A percentile compares a stretch with the other conserved stretches of the same genome.
phyloP scores from a whole-genome alignment of 1,284 basidiomycete species.

The Sporisorium iseilematis-ciliati region DNA sequence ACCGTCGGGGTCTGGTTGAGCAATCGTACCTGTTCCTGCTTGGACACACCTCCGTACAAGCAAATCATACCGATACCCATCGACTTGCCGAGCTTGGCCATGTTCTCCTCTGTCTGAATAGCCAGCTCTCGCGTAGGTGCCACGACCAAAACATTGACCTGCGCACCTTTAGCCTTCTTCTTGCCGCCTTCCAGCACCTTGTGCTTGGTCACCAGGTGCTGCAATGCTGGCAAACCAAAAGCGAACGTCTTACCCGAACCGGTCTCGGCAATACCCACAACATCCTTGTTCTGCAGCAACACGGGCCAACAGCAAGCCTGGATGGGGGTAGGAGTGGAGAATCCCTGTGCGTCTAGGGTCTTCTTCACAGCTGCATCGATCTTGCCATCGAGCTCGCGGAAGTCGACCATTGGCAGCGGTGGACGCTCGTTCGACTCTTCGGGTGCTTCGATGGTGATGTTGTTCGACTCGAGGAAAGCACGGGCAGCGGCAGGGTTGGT shows the following conservation, averaged over 20 bases:
- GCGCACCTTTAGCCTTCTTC: conserved; percentile 61
- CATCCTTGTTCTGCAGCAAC: conserved; percentile 83
- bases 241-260: conserved; percentile 91
- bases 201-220: conserved; percentile 75
- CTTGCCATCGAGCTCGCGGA: conserved; percentile 79
- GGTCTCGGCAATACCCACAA: conserved; percentile 97
- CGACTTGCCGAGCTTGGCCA: conserved; percentile 81
- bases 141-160: conserved; percentile 84
- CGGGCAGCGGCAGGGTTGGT: conserved; percentile 58
- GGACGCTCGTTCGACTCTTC: conserved; percentile 71
- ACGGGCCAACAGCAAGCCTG: conserved; percentile 97
- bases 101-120: conserved; percentile 90
- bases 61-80: conserved; percentile 85
- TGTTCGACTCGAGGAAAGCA: conserved; percentile 63
- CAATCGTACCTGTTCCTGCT: conserved; percentile 81
- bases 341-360: conserved; percentile 77
- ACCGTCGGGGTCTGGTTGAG: conserved; percentile 73
- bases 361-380: conserved; percentile 74
- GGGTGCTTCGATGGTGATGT: conserved; percentile 68
- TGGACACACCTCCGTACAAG: conserved; percentile 91
- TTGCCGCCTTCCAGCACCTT: conserved; percentile 54
- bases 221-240: conserved; percentile 90
- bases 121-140: conserved; percentile 95
- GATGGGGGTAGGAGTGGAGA: conserved; percentile 92
- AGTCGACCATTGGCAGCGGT: conserved; percentile 77